Evolutionary conservation across 2,329 filamentous ascomycete genomes (phyloP), one percentile per base, ranked within the genome.

Genomic region (Furcasterigmium sp.): DNA sequence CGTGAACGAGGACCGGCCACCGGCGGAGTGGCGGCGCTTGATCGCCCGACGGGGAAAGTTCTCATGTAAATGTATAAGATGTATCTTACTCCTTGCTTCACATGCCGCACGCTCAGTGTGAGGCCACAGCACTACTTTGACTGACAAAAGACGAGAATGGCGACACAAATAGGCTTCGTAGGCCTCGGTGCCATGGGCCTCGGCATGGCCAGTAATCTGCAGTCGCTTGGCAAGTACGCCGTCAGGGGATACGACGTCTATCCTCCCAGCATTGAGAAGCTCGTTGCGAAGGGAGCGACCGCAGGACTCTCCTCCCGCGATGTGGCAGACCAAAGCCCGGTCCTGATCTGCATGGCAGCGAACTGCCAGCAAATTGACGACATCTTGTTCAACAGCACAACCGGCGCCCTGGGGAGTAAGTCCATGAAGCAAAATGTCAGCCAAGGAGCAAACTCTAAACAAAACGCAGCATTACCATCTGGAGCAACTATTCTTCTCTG

Each of bases 141-240:
- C 23, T 7, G 23, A 26, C 23, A 11, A 26, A 11, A 26, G 7
- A 26, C 23, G 7, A 11, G 23, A 26, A 36, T 40, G 26, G 18
- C 39, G 15, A 45, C 41, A 17, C 47, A 45, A 34, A 30, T 66
- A 29, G 62, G 58, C 35, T 57, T 67, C 41, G 56, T 65, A 21
- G 63, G 63, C 8, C 51, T 67, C 6, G 63, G 63, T 2, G 63
- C 63, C 9, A 67, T 67, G 63, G 63, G 62, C 13, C 55, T 58
- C 19, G 62, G 63, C 18, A 67, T 67, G 57, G 63, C 63, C 0
- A 43, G 54, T 2, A 62, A 60, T 4, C 49, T 65, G 9, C 28
- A 63, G 3, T 52, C 53, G 15, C 56, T 59, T 6, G 56, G 57
- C 7, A 36, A 42, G 7, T 64, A 57, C 40, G 14, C 43, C 4